Percentiles rank a stretch among this genome's conserved stretches.
phyloP scores from a whole-genome alignment of 768 basidiomycete genomes.

The Naganishia vishniacii region DNA sequence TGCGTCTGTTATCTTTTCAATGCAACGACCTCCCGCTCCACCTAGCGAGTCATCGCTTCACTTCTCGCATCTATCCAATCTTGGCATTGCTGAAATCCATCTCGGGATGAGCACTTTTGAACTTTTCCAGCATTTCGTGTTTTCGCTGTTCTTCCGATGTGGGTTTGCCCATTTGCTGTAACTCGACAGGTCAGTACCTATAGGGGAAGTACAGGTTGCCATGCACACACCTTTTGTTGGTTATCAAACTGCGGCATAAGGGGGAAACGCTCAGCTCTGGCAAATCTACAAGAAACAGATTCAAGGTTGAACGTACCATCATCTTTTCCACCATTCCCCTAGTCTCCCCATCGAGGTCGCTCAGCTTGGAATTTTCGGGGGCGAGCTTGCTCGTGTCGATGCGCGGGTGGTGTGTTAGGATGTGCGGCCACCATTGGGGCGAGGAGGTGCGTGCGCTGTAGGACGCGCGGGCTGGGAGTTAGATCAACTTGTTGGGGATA shows the following conservation, averaged over 20 bases:
- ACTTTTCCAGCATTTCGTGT: constrained; percentile 60
- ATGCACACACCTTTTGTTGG: constrained; percentile 49
- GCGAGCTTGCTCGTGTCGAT: constrained; percentile 94
- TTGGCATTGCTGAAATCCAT: constrained; percentile 26
- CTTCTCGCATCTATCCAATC: constrained; percentile 49
- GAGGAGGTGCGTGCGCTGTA: constrained; percentile 53
- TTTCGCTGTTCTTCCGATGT: constrained; percentile 93
- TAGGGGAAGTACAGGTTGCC: not conserved
- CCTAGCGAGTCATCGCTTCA: no score
- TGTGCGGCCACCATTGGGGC: constrained; percentile 96
- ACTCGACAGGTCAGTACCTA: not conserved
- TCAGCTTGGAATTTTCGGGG: constrained; percentile 89
- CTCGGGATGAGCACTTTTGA: constrained; percentile 18
- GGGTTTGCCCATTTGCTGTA: constrained; percentile 87
- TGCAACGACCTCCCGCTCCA: no score
- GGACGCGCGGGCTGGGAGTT: constrained; percentile 64
- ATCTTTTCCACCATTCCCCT: constrained; percentile 99
- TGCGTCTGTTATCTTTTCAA: no score
- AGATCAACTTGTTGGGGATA: constrained; percentile 49
- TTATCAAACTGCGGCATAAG: constrained; percentile 48
- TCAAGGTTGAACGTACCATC: constrained; percentile 75
- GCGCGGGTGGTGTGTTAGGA: constrained; percentile 89
- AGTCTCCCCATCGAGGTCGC: constrained; percentile 93
- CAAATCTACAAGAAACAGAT: not conserved
- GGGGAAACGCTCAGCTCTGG: not conserved